Percentiles rank a stretch among this genome's conserved stretches.
phyloP scores from a whole-genome alignment of 139 green algal species.

The Eudorina sp. region DNA sequence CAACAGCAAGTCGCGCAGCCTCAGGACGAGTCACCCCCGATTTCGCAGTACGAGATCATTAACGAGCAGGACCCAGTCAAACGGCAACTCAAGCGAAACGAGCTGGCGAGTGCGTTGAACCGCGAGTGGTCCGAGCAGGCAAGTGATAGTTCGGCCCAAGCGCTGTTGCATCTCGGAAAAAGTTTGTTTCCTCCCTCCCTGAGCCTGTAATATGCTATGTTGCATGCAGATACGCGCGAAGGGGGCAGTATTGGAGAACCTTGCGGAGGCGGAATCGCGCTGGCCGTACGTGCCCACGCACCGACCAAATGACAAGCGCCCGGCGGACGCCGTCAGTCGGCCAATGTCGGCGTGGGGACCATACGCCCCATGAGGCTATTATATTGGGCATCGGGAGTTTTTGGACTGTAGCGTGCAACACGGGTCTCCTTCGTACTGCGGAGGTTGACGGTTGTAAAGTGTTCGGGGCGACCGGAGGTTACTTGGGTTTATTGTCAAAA shows the following conservation, averaged over 20 bases:
- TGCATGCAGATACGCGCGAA: constrained; percentile 55
- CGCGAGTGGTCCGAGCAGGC: constrained; percentile 53
- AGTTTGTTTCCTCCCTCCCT: not conserved
- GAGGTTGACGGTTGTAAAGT: too few relatives aligned
- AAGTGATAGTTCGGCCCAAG: not conserved
- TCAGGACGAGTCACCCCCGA: constrained; percentile 13
- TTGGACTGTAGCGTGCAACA: too few relatives aligned
- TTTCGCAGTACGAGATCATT: constrained; percentile 51
- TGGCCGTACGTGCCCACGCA: constrained; percentile 53
- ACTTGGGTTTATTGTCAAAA: too few relatives aligned
- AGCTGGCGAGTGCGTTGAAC: constrained; percentile 50
- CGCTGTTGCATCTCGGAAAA: not conserved
- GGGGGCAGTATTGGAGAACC: constrained; percentile 28
- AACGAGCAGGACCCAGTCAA: constrained; percentile 35
- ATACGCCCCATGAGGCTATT: not conserved
- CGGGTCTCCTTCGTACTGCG: too few relatives aligned
- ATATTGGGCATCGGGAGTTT: not conserved
- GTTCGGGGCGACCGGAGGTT: too few relatives aligned
- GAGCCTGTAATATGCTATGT: not conserved
- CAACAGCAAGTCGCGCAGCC: not conserved
- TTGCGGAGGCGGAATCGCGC: constrained; percentile 28
- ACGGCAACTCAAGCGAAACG: constrained; percentile 42
- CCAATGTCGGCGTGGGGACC: constrained; percentile 4
- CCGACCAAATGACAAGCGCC: constrained; percentile 57
- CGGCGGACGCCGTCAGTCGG: constrained; percentile 33